These are phyloP conservation scores for Platismatia glauca DNA, from an alignment of 495 filamentous ascomycete genomes.

Conservation along the genomic window DNA sequence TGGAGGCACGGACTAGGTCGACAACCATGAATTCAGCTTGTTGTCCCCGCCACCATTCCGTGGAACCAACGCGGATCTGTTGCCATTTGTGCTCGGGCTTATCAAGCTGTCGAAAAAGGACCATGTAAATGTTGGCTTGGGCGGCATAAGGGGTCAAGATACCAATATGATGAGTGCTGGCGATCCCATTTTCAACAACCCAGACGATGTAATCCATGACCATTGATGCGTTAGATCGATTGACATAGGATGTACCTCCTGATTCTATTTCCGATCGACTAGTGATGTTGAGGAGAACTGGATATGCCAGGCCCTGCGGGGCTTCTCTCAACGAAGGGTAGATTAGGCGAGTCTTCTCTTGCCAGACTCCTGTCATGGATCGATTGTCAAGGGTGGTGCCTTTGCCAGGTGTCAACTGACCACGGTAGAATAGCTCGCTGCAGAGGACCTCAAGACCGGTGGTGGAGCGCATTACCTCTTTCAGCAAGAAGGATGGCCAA, in stretches of 20 bases:
- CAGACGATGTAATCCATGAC: neutral
- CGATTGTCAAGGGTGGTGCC: neutral
- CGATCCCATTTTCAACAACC: neutral
- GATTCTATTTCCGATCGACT: neutral
- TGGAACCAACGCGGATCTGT: neutral
- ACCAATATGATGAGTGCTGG: neutral
- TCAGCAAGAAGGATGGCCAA: neutral
- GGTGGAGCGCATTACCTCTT: neutral
- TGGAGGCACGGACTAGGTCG: conserved; percentile 4
- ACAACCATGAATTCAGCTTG: neutral
- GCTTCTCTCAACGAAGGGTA: neutral
- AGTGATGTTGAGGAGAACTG: neutral
- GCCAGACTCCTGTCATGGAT: neutral
- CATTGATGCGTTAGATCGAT: neutral
- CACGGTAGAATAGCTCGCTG: neutral
- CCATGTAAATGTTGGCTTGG: neutral
- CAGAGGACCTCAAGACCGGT: neutral
- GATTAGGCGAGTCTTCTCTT: neutral
- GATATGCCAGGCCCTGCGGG: neutral
- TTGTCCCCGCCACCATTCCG: neutral
- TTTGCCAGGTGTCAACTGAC: neutral
- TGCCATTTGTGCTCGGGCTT: neutral
- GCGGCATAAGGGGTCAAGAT: neutral
- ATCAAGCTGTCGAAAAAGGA: neutral
- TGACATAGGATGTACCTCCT: neutral